Evolutionary conservation across 2,329 filamentous ascomycete genomes (phyloP), one percentile per base, ranked within the genome.

Genomic region (Bipolaris victoriae): DNA sequence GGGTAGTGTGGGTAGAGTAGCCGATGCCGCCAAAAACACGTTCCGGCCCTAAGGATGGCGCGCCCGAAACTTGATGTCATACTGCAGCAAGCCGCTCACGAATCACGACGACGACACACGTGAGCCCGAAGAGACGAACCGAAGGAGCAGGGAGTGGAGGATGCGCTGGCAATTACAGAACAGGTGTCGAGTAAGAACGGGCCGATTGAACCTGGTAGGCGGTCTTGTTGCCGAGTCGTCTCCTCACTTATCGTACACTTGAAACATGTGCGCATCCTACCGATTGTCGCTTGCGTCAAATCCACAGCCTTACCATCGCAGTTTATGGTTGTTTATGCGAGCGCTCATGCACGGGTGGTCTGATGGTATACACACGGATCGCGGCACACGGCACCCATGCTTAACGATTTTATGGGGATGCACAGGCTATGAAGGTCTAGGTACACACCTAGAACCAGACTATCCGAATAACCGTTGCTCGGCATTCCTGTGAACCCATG

Each of bases 41-140:
- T 20, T 59, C 48, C 49, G 49, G 47, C 44, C 37, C 47, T 48
- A 51, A 46, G 46, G 16, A 40, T 20, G 55, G 52, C 55, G 45
- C 16, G 48, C 44, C 36, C 55, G 55, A 60, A 29, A 33, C 48
- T 55, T 67, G 64, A 69, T 63, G 65, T 70, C 66, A 68, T 61
- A 31, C 37, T 59, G 60, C 64, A 61, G 53, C 4, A 52, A 5
- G 13, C 13, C 13, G 13, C 22, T 52, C 50, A 49, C 67, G 55
- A 67, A 70, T 68, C 60, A 64, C n/a, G 56, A 58, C 43, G 33
- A 49, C 35, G 46, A 29, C 58, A 58, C 65, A 63, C 52, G 39
- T 24, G 49, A 48, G 49, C 20, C 24, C 24, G 26, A 54, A 47
- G 50, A 43, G 39, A 55, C 31, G 49, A 46, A 52, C 40, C 45